These are phyloP conservation scores for Claviceps digitariae DNA, from an alignment of 2,329 filamentous ascomycete genomes.

Conservation along the genomic window DNA sequence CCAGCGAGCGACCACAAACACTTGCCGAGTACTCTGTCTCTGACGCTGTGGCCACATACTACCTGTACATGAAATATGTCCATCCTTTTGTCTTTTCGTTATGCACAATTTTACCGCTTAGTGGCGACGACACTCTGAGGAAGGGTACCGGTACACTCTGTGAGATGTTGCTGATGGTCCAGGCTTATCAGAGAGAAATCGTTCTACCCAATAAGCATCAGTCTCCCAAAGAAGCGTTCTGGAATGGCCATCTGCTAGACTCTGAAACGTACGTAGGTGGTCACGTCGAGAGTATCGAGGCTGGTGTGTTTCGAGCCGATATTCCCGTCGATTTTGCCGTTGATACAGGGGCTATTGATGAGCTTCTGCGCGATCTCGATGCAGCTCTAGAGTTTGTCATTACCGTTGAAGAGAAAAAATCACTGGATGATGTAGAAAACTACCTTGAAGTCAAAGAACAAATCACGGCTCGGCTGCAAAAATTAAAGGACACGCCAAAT, in stretches of 20 bases:
- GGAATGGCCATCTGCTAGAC: slow-evolving; percentile 89
- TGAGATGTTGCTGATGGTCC: slow-evolving; percentile 98
- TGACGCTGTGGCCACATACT: slow-evolving; percentile 96
- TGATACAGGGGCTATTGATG: slow-evolving; percentile 80
- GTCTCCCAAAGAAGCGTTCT: slow-evolving; percentile 82
- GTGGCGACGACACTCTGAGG: slow-evolving; percentile 80
- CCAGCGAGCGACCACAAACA: slow-evolving; percentile 79
- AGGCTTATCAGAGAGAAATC: slow-evolving; percentile 86
- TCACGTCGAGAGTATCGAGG: slow-evolving; percentile 98
- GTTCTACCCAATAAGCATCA: slow-evolving; percentile 94
- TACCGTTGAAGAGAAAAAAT: slow-evolving; percentile 71
- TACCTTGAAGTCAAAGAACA: slow-evolving; percentile 76
- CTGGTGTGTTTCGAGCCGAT: slow-evolving; percentile 89
- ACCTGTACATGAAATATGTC: slow-evolving; percentile 99
- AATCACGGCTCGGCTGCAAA: slow-evolving; percentile 56
- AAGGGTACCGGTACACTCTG: slow-evolving; percentile 98
- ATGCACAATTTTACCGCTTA: slow-evolving; percentile 88
- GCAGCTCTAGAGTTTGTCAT: slow-evolving; percentile 80
- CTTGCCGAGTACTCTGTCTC: slow-evolving; percentile 97
- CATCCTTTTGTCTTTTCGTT: slow-evolving; percentile 98
- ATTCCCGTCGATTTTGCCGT: slow-evolving; percentile 90
- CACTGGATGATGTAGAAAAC: slow-evolving; percentile 63
- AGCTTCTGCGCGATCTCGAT: slow-evolving; percentile 75
- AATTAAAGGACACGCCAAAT: slow-evolving; percentile 71
- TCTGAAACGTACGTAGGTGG: slow-evolving; percentile 97